These are phyloP conservation scores for Aspergillus cavernicola DNA, from an alignment of 495 filamentous ascomycete species.

Conservation along the genomic window DNA sequence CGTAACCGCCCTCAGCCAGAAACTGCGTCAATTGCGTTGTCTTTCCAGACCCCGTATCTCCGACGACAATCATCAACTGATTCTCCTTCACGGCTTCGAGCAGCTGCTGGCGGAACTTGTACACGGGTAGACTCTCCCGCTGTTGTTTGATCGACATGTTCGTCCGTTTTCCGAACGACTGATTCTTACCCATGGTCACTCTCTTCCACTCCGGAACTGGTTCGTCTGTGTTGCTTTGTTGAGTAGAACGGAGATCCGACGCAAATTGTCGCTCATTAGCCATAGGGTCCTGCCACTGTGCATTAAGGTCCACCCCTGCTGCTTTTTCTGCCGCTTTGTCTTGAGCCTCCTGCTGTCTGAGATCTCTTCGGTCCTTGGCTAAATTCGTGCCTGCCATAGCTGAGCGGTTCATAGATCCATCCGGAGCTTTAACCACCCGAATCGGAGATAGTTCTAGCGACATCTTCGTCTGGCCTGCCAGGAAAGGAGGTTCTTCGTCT, in stretches of 20 bases:
- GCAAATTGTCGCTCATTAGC: constrained; percentile 84
- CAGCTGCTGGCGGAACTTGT: constrained; percentile 80
- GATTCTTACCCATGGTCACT: constrained; percentile 75
- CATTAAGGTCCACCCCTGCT: constrained; percentile 75
- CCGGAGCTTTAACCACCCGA: constrained; percentile 92
- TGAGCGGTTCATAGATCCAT: constrained; percentile 91
- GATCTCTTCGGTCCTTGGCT: constrained; percentile 86
- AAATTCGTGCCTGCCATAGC: constrained; percentile 88
- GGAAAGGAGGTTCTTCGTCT: constrained; percentile 94
- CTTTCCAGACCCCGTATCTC: constrained; percentile 96
- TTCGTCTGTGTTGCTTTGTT: constrained; percentile 55
- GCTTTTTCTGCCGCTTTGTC: constrained; percentile 77
- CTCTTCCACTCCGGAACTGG: constrained; percentile 90
- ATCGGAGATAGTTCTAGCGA: constrained; percentile 93
- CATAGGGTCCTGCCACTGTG: constrained; percentile 98
- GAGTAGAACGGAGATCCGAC: constrained; percentile 64
- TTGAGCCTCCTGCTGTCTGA: constrained; percentile 83
- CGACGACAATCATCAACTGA: constrained; percentile 92
- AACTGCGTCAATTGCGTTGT: constrained; percentile 97
- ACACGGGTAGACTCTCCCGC: constrained; percentile 86
- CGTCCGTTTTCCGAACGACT: constrained; percentile 80
- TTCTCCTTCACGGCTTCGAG: constrained; percentile 84
- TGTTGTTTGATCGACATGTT: constrained; percentile 94
- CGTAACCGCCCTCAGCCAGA: constrained; percentile 87
- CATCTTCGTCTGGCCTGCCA: constrained; percentile 94